Conservation (phyloP, 352 stramenopile species). For the Phytophthora pisi region DNA sequence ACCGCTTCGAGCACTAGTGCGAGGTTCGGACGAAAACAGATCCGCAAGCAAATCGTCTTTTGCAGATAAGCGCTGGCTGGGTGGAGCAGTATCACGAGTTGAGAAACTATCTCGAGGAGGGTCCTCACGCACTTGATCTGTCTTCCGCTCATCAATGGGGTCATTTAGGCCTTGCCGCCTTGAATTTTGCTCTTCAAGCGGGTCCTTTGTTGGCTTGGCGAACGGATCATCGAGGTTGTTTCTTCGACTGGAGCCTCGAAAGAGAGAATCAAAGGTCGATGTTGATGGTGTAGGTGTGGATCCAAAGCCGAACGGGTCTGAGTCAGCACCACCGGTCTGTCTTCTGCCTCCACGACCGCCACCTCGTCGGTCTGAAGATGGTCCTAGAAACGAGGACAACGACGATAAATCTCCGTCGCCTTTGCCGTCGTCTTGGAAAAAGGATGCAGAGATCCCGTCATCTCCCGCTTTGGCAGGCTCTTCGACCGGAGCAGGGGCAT, state of each 20-base stretch:
- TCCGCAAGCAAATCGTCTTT: slow-evolving; percentile 53
- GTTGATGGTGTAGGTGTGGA: slow-evolving; percentile 12
- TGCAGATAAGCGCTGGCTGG: slow-evolving; percentile 18
- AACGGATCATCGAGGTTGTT: slow-evolving; percentile 24
- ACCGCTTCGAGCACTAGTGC: slow-evolving; percentile 6
- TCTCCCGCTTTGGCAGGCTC: slow-evolving; percentile 4
- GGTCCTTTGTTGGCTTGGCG: slow-evolving; percentile 8
- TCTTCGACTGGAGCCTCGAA: slow-evolving; percentile 25
- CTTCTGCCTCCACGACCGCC: slow-evolving; percentile 27
- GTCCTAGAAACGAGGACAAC: slow-evolving; percentile 25
- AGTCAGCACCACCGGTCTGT: slow-evolving; percentile 12
- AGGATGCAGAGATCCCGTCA: slow-evolving; percentile 34
- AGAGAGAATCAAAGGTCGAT: slow-evolving; percentile 40
- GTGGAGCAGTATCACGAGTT: background rate
- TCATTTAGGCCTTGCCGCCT: slow-evolving; percentile 2
- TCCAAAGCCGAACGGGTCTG: slow-evolving; percentile 22
- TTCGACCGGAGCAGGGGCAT: background rate
- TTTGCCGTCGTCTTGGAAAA: slow-evolving; percentile 40
- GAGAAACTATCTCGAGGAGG: background rate
- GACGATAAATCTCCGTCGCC: slow-evolving; percentile 23
- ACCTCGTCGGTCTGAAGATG: slow-evolving; percentile 34
- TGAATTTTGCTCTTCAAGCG: slow-evolving; percentile 2
- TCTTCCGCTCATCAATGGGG: background rate
- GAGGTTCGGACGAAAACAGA: slow-evolving; percentile 35
- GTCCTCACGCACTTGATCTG: background rate